phyloP scores from a whole-genome alignment of 352 stramenopile species.

The Thalassiosira mediterranea region DNA sequence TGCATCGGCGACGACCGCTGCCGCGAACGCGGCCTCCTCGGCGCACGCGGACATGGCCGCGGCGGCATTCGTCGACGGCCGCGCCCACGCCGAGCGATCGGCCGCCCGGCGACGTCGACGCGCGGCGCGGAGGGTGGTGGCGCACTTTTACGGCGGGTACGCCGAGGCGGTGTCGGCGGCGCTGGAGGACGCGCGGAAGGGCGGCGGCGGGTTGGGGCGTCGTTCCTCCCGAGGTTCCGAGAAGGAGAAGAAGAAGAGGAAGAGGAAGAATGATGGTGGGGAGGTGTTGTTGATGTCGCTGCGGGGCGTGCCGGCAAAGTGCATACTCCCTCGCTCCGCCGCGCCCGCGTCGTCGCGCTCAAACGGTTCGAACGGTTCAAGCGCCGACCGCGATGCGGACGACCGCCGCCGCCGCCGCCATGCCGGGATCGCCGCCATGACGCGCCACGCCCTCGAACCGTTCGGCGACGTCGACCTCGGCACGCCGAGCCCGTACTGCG shows the following conservation, averaged over 20 bases:
- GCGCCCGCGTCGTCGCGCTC: too few species aligned
- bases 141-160: conserved; percentile 65
- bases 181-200: neutral
- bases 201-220: too few species aligned
- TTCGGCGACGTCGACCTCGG: conserved; percentile 50
- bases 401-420: conserved; percentile 40
- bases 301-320: conserved; percentile 41
- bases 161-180: conserved; percentile 35
- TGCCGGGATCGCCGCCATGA: too few species aligned
- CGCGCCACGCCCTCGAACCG: conserved; percentile 37
- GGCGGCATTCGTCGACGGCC: conserved; percentile 21
- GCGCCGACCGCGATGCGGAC: neutral
- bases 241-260: conserved; percentile 6
- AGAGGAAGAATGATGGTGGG: neutral
- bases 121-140: conserved; percentile 24
- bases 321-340: conserved; percentile 50
- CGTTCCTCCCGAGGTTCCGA: too few species aligned
- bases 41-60: conserved; percentile 7
- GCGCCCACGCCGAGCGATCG: conserved; percentile 9
- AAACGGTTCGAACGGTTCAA: too few species aligned
- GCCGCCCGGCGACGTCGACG: conserved; percentile 30
- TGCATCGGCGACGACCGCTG: neutral
- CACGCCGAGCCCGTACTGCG: conserved; percentile 41
- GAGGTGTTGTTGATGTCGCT: conserved; percentile 41
- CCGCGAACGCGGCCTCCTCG: neutral